Evolutionary conservation across 2,329 filamentous ascomycete species (phyloP), one percentile per base, ranked within the genome.

Genomic region (Fusarium graminum): DNA sequence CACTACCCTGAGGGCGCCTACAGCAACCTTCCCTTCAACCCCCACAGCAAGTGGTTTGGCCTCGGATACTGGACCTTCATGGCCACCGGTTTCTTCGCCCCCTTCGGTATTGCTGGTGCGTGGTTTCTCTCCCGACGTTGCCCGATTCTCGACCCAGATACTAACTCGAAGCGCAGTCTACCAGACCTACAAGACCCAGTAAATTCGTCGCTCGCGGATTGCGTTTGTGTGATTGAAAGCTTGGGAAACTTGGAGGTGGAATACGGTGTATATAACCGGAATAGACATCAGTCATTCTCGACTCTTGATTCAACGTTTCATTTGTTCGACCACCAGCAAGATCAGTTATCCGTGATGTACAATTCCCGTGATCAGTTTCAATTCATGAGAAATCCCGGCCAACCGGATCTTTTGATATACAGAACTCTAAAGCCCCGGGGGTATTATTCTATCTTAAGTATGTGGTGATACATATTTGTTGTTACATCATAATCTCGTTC

Each of bases 1-100:
- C 95, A 99, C 87, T 99, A 99, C 86, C 91, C 94, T 74, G 94
- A 98, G 85, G 95, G 94, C 70, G 92, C 94, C 77, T 91, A 93
- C 82, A 90, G 87, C 85, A 98, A 97, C 88, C 83, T 99, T 71
- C 95, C 95, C 72, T 99, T 99, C 89, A 97, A 99, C 87, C 92
- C 95, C 72, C 86, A 92, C 83, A 94, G 90, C 78, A 92, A 89
- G 83, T 91, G 86, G 83, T 99, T 99, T 80, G 87, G 84, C 71
- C 66, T 92, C 73, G 86, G 90, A 82, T 99, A 91, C 89, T 96
- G 93, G 91, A 78, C 78, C 67, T 95, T 92, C 84, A 78, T 79
- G 74, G 77, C 74, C 73, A 77, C 80, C 64, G 86, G 86, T 65
- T 90, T 90, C 80, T 77, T 82, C 72, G 75, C 83, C 56, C 89